A percentile compares a stretch with the other conserved stretches of the same genome.
Conservation (phyloP, 225 moss, liverwort and hornwort genomes). For the Physcomitrellopsis africana region DNA sequence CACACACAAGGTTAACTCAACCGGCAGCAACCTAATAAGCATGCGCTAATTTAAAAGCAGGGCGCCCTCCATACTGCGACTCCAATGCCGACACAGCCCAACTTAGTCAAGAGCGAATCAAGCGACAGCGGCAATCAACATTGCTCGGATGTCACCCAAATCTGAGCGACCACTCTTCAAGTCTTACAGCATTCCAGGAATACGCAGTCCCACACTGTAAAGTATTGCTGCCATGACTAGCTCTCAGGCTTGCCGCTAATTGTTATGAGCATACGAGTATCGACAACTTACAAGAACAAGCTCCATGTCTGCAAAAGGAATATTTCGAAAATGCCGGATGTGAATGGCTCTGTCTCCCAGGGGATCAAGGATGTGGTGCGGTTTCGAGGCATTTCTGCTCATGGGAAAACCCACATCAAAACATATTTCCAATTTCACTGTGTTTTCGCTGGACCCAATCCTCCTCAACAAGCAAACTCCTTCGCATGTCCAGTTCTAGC, state of each 20-base stretch:
- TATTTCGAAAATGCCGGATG: constrained; percentile 69
- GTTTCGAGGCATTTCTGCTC: constrained; percentile 51
- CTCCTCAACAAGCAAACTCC: constrained; percentile 4
- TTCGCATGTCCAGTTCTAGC: neutral
- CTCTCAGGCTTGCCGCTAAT: neutral
- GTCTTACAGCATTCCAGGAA: constrained; percentile 8
- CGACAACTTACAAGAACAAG: constrained; percentile 63
- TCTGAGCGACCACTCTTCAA: constrained; percentile 9
- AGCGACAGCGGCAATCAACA: constrained; percentile 11
- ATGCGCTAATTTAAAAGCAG: constrained; percentile 15
- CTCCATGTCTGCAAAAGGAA: constrained; percentile 78
- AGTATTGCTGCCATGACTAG: neutral
- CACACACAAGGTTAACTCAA: neutral
- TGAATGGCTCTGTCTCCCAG: constrained; percentile 64
- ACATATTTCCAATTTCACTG: constrained; percentile 1
- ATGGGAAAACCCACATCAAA: constrained; percentile 1
- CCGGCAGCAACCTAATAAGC: neutral
- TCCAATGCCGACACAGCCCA: neutral
- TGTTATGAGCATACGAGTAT: no score
- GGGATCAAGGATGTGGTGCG: constrained; percentile 55
- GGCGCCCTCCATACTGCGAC: neutral
- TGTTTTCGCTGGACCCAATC: constrained; percentile 12
- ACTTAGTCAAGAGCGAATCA: neutral
- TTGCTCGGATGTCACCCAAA: neutral
- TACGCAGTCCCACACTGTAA: constrained; percentile 16